Base-by-base conservation (phyloP, 805 yeast genomes). In the Yamadazyma nakazawae region DNA sequence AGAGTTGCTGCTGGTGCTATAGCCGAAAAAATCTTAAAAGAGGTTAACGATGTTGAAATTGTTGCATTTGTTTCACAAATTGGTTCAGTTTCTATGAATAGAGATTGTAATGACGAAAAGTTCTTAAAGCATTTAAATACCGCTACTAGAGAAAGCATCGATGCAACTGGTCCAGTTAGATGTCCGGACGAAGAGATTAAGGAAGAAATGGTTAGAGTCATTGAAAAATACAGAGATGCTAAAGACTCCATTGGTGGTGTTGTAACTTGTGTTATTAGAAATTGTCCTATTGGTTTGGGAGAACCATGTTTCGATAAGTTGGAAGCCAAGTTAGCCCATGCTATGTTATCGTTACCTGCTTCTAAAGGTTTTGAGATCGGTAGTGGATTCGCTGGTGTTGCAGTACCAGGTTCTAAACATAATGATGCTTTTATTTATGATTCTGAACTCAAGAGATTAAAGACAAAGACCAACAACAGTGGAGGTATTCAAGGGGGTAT, bases 401-500 rank as follows among this genome's bases (percentile, higher is more conserved):
- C 76, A 47, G 81, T 92, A 55, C 92, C 95, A 42, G 99, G 99
- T 21, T 91, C 97, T 12, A 67, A 85, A 69, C 99, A 94, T 74
- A 94, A 94, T 59, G 99, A 94, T 68, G 77, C 91, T 28, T 94
- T 94, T 63, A 73, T 70, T 61, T 76, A 66, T 53, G 88, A 82
- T 58, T 81, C 75, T 48, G 74, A 74, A 21, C 63, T 78, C 11
- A 81, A 83, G 24, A 78, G 76, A 60, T 75, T 94, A 62, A 85
- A 92, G 67, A 94, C 99, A 21, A 76, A 66, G 57, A 91, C 98
- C 16, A 94, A 94, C 74, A 83, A 85, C 68, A 87, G 96, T 14
- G 99, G 98, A 58, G 99, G 99, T 71, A 81, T 90, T 53, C 99
- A 94, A 75, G 99, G 99, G 62, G 99, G 99, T 62, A 94, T 94